Evolutionary conservation across 2,329 filamentous ascomycete species (phyloP).

Genomic region (Penicillium sp.): DNA sequence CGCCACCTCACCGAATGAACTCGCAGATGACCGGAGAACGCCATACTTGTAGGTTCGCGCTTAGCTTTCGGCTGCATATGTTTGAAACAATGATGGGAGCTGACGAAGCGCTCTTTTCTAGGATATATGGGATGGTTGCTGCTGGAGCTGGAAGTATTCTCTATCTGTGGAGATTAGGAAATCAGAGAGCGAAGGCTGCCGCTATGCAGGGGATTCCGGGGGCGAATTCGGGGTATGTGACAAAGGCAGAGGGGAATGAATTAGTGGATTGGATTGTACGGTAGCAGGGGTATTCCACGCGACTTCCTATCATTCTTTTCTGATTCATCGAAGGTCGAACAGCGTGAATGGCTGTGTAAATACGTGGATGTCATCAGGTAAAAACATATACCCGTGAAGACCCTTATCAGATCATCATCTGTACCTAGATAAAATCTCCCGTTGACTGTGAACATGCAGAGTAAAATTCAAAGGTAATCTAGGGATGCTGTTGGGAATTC

Average conservation of each 20-base stretch:
- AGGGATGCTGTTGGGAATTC: too few species aligned
- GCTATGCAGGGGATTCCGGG: not conserved
- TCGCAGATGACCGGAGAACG: not conserved
- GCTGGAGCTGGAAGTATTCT: not conserved
- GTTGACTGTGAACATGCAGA: too few species aligned
- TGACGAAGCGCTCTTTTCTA: not conserved
- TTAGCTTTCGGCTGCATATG: not conserved
- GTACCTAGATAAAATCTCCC: too few species aligned
- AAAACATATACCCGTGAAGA: too few species aligned
- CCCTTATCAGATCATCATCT: too few species aligned
- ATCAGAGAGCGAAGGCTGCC: not conserved
- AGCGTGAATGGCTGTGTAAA: too few species aligned
- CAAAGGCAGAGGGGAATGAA: not conserved
- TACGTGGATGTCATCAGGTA: too few species aligned
- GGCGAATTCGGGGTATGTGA: not conserved
- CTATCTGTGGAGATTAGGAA: not conserved
- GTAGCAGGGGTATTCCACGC: too few species aligned
- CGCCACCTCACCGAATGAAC: slow-evolving; percentile 2
- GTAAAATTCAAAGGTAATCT: too few species aligned
- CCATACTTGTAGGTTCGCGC: not conserved
- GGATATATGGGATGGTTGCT: slow-evolving; percentile 1
- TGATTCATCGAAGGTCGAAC: too few species aligned
- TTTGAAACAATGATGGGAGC: not conserved
- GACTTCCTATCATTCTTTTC: too few species aligned
- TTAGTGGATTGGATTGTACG: too few species aligned